Evolutionary conservation across 2,329 filamentous ascomycete genomes (phyloP).

Genomic region (Trichoderma endophyticum): DNA sequence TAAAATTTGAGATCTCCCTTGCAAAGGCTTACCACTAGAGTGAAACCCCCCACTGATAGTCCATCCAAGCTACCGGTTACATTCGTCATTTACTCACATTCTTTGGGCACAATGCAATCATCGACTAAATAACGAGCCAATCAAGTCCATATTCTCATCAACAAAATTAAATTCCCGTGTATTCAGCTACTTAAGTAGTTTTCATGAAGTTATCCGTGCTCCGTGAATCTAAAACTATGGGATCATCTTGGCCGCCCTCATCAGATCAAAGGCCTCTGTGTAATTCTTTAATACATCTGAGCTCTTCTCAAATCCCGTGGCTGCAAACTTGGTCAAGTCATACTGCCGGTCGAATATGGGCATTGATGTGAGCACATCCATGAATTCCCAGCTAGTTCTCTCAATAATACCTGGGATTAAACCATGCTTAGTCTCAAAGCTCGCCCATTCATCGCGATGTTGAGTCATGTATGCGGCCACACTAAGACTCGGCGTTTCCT

Average conservation of each 20-base stretch:
- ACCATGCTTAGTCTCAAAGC: neutral
- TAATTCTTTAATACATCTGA: slow-evolving; percentile 8
- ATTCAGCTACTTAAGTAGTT: neutral
- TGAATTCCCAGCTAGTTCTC: slow-evolving; percentile 11
- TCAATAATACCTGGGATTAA: neutral
- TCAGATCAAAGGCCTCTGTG: slow-evolving; percentile 8
- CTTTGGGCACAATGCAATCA: neutral
- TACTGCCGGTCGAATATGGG: slow-evolving; percentile 8
- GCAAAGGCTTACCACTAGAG: neutral
- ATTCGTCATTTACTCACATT: neutral
- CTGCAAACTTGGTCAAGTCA: slow-evolving; percentile 1
- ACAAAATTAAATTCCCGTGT: neutral
- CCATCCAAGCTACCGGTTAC: neutral
- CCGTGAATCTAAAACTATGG: neutral
- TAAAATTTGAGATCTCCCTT: neutral
- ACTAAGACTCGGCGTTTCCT: neutral
- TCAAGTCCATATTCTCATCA: neutral
- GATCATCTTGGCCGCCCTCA: slow-evolving; percentile 1
- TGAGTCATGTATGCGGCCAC: neutral
- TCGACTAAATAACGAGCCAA: neutral
- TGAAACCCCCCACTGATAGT: neutral
- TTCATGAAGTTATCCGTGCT: neutral
- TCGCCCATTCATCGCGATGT: slow-evolving; percentile 5
- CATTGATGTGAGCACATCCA: slow-evolving; percentile 12
- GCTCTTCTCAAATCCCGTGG: neutral